Base-by-base conservation (phyloP, 208 protist species). In the Crithidia expoeki region DNA sequence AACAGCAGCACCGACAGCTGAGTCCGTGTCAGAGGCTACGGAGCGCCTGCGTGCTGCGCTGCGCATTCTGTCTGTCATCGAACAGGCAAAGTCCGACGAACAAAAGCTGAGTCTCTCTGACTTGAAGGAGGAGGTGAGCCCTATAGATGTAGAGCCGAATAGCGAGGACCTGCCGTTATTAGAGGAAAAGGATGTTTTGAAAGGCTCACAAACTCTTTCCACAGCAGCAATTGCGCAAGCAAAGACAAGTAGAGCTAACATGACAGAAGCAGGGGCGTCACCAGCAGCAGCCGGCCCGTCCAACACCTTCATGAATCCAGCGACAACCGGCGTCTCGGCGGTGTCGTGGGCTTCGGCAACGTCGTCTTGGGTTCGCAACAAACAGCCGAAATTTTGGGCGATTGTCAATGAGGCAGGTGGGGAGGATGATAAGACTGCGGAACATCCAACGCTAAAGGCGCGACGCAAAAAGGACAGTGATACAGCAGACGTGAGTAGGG, bases 301-400 rank as follows among this genome's bases (percentile, higher is more conserved):
- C n/a, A n/a, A 2, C 27, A 40, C 11, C 23, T 14, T 12, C 38
- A 27, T 19, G 33, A 16, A 19, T 1, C 32, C 46, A 1, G 49
- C 36, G 0, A 28, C 60, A 23, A 40, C 2, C 40, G 21, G 4
- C 40, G 21, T 53, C 47, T 33, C 58, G n/a, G 12, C 59, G 23
- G 1, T 53, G 12, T 61, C 70, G 40, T 58, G 47, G 76, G 25
- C 70, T 33, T 68, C 76, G 16, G 30, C 49, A 0, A 64, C 52
- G 14, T 82, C 71, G 65, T 67, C 52, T 19, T 82, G 77, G 77
- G 71, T 82, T 66, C 77, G 77, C 30, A 82, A 82, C 30, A 82
- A 82, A 36, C 49, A 52, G 25, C 72, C 72, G 12, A 73, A 78
- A 50, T 82, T 82, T 50, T 82, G 77, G 77, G 77, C 71, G 10